These are phyloP conservation scores for Cryptococcus wingfieldii DNA, from an alignment of 1,284 basidiomycete genomes.

Conservation along the genomic window DNA sequence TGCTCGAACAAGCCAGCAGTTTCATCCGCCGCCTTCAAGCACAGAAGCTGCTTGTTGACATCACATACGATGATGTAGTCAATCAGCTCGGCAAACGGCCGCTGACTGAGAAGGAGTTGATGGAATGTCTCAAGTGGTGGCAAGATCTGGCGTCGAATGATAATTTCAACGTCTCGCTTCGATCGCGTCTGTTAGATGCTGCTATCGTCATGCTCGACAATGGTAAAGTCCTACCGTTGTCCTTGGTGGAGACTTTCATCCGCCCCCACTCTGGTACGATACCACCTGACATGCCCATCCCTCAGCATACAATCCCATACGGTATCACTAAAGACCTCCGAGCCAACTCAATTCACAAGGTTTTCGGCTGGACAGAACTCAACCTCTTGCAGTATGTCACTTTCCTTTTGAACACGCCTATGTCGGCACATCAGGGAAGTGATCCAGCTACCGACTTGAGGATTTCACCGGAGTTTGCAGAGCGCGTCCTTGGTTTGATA, in stretches of 20 bases:
- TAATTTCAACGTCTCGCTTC: slow-evolving; percentile 50
- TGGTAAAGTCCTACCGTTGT: slow-evolving; percentile 62
- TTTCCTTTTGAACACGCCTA: slow-evolving; percentile 58
- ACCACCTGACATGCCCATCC: slow-evolving; percentile 77
- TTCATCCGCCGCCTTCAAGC: slow-evolving; percentile 66
- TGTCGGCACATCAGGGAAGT: slow-evolving; percentile 46
- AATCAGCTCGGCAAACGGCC: slow-evolving; percentile 70
- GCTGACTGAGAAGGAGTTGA: slow-evolving; percentile 68
- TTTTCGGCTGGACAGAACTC: slow-evolving; percentile 80
- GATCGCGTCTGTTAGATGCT: slow-evolving; percentile 64
- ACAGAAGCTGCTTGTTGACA: slow-evolving; percentile 70
- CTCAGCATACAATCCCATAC: slow-evolving; percentile 69
- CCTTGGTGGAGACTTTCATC: slow-evolving; percentile 67
- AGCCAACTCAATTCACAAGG: slow-evolving; percentile 55
- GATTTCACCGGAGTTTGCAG: slow-evolving; percentile 69
- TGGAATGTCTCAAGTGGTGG: slow-evolving; percentile 89
- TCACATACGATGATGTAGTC: slow-evolving; percentile 81
- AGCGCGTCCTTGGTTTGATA: slow-evolving; percentile 69
- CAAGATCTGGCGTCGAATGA: slow-evolving; percentile 57
- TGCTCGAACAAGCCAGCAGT: slow-evolving; percentile 60
- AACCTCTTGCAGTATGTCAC: slow-evolving; percentile 70
- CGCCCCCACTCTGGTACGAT: slow-evolving; percentile 66
- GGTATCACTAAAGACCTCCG: slow-evolving; percentile 63
- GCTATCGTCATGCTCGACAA: slow-evolving; percentile 58
- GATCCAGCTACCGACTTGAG: slow-evolving; percentile 64